Percentiles rank a stretch among this genome's conserved stretches.
phyloP scores from a whole-genome alignment of 2,329 filamentous ascomycete genomes.

The Aspergillus ruber region DNA sequence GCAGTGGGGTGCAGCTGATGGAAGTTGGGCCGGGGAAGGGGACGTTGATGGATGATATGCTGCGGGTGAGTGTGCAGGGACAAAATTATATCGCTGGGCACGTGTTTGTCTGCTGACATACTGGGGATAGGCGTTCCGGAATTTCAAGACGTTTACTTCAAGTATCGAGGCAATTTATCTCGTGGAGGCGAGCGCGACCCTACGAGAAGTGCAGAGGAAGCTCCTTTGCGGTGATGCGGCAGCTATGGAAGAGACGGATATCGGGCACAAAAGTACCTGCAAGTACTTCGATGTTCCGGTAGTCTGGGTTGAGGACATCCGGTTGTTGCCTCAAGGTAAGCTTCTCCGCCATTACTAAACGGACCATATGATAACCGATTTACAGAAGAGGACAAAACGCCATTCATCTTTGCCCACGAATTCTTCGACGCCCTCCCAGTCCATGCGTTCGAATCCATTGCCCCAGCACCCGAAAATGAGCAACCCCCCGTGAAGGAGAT shows the following conservation, averaged over 20 bases:
- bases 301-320: slow-evolving; percentile 84
- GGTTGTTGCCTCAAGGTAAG: slow-evolving; percentile 67
- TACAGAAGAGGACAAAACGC: slow-evolving; percentile 61
- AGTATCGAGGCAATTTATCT: slow-evolving; percentile 85
- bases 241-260: slow-evolving; percentile 62
- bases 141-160: slow-evolving; percentile 70
- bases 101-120: slow-evolving; percentile 2
- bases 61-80: slow-evolving; percentile 61
- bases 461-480: slow-evolving; percentile 38
- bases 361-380: neutral
- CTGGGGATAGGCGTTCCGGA: slow-evolving; percentile 62
- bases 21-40: slow-evolving; percentile 92
- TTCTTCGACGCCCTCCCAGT: slow-evolving; percentile 98
- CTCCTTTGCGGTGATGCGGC: slow-evolving; percentile 71
- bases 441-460: slow-evolving; percentile 80
- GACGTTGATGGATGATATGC: slow-evolving; percentile 93
- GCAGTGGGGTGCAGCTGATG: slow-evolving; percentile 73
- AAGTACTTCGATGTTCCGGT: slow-evolving; percentile 71
- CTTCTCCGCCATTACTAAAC: neutral
- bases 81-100: neutral
- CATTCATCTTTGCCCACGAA: slow-evolving; percentile 94
- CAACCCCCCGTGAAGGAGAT: slow-evolving; percentile 46
- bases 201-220: slow-evolving; percentile 70
- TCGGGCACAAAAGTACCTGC: slow-evolving; percentile 66
- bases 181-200: slow-evolving; percentile 80